Conservation (phyloP, 1,284 basidiomycete genomes). For the Leucoagaricus sp. region DNA sequence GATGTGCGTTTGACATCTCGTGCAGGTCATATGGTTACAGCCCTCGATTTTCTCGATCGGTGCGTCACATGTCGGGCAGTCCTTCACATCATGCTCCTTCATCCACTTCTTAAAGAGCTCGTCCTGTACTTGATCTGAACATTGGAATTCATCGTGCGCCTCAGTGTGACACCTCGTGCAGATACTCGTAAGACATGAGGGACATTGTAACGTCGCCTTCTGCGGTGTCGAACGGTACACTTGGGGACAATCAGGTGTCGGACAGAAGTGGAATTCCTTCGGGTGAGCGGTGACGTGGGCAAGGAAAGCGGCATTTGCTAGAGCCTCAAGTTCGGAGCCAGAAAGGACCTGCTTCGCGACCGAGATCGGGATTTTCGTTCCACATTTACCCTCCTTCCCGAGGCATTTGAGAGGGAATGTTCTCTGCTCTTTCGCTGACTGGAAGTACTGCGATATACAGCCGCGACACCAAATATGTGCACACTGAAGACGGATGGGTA, state of each 20-base stretch:
- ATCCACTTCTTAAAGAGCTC: slow-evolving; percentile 62
- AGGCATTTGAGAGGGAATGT: slow-evolving; percentile 71
- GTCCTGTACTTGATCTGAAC: slow-evolving; percentile 55
- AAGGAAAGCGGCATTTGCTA: slow-evolving; percentile 59
- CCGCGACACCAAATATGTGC: slow-evolving; percentile 65
- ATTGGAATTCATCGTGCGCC: slow-evolving; percentile 65
- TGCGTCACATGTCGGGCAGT: slow-evolving; percentile 66
- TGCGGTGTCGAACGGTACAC: slow-evolving; percentile 50
- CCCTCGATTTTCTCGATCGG: slow-evolving; percentile 70
- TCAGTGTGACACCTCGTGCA: slow-evolving; percentile 67
- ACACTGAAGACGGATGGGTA: slow-evolving; percentile 56
- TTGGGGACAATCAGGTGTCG: slow-evolving; percentile 73
- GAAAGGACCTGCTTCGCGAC: slow-evolving; percentile 51
- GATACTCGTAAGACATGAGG: slow-evolving; percentile 66
- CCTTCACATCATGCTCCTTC: slow-evolving; percentile 59
- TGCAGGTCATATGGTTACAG: slow-evolving; percentile 78
- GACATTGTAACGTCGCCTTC: slow-evolving; percentile 61
- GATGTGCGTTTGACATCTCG: slow-evolving; percentile 67
- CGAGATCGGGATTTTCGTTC: slow-evolving; percentile 49
- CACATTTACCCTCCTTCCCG: slow-evolving; percentile 58
- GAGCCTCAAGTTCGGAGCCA: slow-evolving; percentile 48
- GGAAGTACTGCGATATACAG: slow-evolving; percentile 60
- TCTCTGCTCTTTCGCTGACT: slow-evolving; percentile 53
- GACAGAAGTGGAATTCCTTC: slow-evolving; percentile 68
- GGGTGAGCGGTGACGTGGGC: slow-evolving; percentile 55